Evolutionary conservation across 345 rosid species (phyloP).

Genomic region (Corchorus capsularis): DNA sequence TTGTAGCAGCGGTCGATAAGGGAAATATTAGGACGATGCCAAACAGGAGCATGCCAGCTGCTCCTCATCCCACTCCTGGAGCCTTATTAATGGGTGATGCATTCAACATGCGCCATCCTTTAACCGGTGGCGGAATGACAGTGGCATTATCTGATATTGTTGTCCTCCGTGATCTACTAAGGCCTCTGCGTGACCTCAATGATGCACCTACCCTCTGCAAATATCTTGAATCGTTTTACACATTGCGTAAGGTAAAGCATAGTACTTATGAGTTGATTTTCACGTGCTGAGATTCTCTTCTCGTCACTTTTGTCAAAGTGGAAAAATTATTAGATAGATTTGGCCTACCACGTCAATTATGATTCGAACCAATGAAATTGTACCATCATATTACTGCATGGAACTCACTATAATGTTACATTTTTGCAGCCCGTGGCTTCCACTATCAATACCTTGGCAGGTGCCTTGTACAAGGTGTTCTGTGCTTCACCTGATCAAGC

Average conservation of each 20-base stretch:
- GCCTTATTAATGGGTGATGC: slow-evolving; percentile 57
- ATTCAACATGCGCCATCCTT: slow-evolving; percentile 57
- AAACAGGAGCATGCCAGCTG: slow-evolving; percentile 56
- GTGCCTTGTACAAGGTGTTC: slow-evolving; percentile 50
- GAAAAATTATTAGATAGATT: too few species aligned
- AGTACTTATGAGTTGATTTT: not conserved
- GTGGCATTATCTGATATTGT: slow-evolving; percentile 54
- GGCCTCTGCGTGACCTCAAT: slow-evolving; percentile 39
- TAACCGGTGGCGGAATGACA: slow-evolving; percentile 56
- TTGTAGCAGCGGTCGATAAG: slow-evolving; percentile 43
- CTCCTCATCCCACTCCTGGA: slow-evolving; percentile 49
- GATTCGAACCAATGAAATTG: not conserved
- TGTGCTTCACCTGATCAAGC: slow-evolving; percentile 47
- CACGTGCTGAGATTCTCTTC: not conserved
- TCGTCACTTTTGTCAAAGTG: not conserved
- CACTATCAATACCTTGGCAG: slow-evolving; percentile 48
- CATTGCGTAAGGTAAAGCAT: slow-evolving; percentile 46
- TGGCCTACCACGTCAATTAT: too few species aligned
- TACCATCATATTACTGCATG: not conserved
- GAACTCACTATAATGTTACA: slow-evolving; percentile 2
- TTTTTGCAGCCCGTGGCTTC: slow-evolving; percentile 48
- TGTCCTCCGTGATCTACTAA: slow-evolving; percentile 46
- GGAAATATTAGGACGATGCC: slow-evolving; percentile 55
- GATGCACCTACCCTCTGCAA: slow-evolving; percentile 48
- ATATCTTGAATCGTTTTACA: slow-evolving; percentile 53